Evolutionary conservation across 768 basidiomycete genomes (phyloP), one percentile per base, ranked within the genome.

Genomic region (Udeniomyces megalosporus): DNA sequence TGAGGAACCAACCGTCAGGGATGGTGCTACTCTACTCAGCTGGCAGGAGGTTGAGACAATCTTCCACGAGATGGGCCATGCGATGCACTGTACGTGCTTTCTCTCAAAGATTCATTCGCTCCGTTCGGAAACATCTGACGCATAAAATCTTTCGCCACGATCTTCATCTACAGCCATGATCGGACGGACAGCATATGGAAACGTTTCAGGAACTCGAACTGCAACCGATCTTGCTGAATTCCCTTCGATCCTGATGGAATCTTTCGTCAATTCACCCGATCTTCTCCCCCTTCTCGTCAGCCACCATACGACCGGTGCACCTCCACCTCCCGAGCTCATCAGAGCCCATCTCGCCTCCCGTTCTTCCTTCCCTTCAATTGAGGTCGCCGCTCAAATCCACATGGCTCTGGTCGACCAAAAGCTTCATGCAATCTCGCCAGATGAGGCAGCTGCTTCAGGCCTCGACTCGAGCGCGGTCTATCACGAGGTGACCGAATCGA

Each of bases 1-100:
- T 68, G 76, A 80, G 24, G 79, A 77, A 31, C 83, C 86, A 24
- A 76, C 81, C 3, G 65, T 78, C 20, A 74, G 78, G n/a, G 74
- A 77, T 14, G 84, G 84, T 0, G 80, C 87, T 5, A 83, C 88
- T 0, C 74, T 84, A 54, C 75, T 99, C 24, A 82, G 84, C 61
- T 97, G 92, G 91, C 84, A 86, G 68, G 91, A 97, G 68, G 88
- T 96, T 10, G 78, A 86, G 71, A 97, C 93, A 2, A 76, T 97
- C 26, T 95, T 91, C 75, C 95, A 99, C 69, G 95, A 99, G 75
- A 95, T 97, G 90, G 95, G 95, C 0, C 95, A 99, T 75, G 95
- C 95, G 12, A 90, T 99, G 81, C 95, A 99, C 72, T 99, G 95
- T 96, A 70, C 78, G 90, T 78, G 17, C n/a, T n/a, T n/a, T n/a